Evolutionary conservation across 495 filamentous ascomycete genomes (phyloP), one percentile per base, ranked within the genome.

Genomic region (Thermochaetoides thermophila): DNA sequence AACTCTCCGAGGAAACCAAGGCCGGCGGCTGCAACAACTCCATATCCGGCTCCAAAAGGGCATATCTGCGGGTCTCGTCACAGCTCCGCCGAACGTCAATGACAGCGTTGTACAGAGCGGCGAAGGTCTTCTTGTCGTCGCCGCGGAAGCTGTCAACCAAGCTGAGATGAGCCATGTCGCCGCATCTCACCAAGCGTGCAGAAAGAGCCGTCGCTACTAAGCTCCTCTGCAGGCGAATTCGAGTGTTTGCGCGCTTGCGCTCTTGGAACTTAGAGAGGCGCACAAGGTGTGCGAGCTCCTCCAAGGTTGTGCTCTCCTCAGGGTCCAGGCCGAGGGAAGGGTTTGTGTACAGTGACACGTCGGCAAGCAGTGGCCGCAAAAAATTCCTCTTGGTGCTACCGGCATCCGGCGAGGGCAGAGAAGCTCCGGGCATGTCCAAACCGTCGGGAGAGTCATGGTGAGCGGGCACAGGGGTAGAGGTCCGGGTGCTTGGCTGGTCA

Each of bases 41-140:
- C 57, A 77, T 64, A 50, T 81, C 76, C 7, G 71, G 73, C 40
- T 79, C 77, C 57, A 81, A 46, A 20, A 79, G 54, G 25, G 75
- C 76, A 62, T 74, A 78, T 20, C 71, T 64, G 35, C 73, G 64
- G 18, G 69, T 76, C 37, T 73, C 69, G 47, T 80, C 76, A 63
- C 83, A 92, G 17, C 81, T 84, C 47, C 81, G 81, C 56, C 79
- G 73, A 31, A 94, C 78, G 57, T 93, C 83, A 60, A 84, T 76
- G 39, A 93, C 66, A 31, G 83, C 78, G 63, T 87, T 81, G 54
- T 86, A 93, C 29, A 94, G 63, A 47, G 71, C 71, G 34, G 78
- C 79, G 59, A 97, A 97, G 43, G 68, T 76, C 46, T 75, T 74
- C 61, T 89, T 92, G 55, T 95, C 84, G 51, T 92, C 86, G 29